A percentile compares a stretch with the other conserved stretches of the same genome.
Conservation (phyloP, 2,329 filamentous ascomycete species). For the Phialophora expanda region DNA sequence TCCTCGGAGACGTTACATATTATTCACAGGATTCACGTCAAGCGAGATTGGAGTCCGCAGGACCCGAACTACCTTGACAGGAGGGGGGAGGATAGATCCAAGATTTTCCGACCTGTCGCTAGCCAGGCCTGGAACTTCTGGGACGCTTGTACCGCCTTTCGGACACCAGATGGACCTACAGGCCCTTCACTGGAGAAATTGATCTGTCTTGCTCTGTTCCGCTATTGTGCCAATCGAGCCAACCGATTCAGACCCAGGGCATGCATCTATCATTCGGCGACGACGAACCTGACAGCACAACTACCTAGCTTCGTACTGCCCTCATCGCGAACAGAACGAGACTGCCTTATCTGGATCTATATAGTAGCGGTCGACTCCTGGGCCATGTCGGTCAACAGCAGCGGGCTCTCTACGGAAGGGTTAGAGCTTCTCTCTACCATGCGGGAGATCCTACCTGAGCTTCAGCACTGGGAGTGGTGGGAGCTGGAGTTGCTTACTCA, state of each 20-base stretch:
- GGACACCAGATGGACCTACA: not conserved
- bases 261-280: conserved; percentile 15
- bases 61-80: not conserved
- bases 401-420: not conserved
- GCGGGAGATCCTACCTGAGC: not conserved
- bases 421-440: not conserved
- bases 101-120: conserved; percentile 1
- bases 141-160: conserved; percentile 13
- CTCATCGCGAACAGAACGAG: conserved; percentile 3
- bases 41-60: not conserved
- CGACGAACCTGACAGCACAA: conserved; percentile 8
- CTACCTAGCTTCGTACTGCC: not conserved
- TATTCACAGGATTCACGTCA: too few species aligned
- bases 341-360: conserved; percentile 10
- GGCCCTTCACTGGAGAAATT: conserved; percentile 8
- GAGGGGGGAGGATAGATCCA: not conserved
- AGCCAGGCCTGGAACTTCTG: conserved; percentile 11
- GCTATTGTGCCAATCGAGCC: conserved; percentile 13
- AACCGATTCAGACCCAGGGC: not conserved
- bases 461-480: conserved; percentile 14
- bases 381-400: not conserved
- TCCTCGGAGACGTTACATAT: too few species aligned
- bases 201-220: conserved; percentile 12
- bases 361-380: conserved; percentile 4
- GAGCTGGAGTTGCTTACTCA: conserved; percentile 6